A percentile compares a stretch with the other conserved stretches of the same genome.
Conservation (phyloP, 768 basidiomycete species). For the Amanita fuliginea region DNA sequence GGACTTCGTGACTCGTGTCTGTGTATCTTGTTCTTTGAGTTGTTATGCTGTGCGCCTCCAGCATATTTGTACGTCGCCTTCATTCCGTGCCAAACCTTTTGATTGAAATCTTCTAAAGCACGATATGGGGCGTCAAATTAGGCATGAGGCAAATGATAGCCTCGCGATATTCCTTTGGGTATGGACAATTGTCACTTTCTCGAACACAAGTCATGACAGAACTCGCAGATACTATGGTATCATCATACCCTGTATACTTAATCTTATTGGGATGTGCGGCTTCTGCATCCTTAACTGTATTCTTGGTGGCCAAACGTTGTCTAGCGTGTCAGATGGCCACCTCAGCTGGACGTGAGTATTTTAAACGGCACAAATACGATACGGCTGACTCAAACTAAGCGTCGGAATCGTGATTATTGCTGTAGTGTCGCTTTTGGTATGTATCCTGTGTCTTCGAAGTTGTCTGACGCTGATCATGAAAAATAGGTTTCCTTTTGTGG, state of each 20-base stretch:
- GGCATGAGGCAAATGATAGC: slow-evolving; percentile 84
- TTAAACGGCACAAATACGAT: not conserved
- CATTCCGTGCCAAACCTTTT: not conserved
- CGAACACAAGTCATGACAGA: not conserved
- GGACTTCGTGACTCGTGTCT: slow-evolving; percentile 53
- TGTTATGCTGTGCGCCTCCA: slow-evolving; percentile 46
- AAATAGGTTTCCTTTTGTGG: slow-evolving; percentile 47
- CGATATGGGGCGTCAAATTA: slow-evolving; percentile 73
- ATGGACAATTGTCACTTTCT: slow-evolving; percentile 1
- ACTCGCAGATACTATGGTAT: slow-evolving; percentile 49
- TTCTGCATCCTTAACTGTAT: slow-evolving; percentile 67
- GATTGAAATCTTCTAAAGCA: slow-evolving; percentile 12
- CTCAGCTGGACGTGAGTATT: slow-evolving; percentile 31
- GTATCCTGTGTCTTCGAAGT: slow-evolving; percentile 22
- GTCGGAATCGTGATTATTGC: slow-evolving; percentile 79
- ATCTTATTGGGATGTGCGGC: slow-evolving; percentile 52
- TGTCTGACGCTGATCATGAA: slow-evolving; percentile 7
- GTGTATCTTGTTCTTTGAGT: slow-evolving; percentile 57
- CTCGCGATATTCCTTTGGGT: slow-evolving; percentile 35
- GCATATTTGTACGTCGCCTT: slow-evolving; percentile 41
- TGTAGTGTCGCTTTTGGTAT: slow-evolving; percentile 52
- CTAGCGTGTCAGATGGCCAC: slow-evolving; percentile 27
- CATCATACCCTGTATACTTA: slow-evolving; percentile 48
- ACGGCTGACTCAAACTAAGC: slow-evolving; percentile 19
- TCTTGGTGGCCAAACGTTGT: slow-evolving; percentile 48